Conservation (phyloP, 1,139 yeast genomes). For the Arxiozyma slooffiae region DNA sequence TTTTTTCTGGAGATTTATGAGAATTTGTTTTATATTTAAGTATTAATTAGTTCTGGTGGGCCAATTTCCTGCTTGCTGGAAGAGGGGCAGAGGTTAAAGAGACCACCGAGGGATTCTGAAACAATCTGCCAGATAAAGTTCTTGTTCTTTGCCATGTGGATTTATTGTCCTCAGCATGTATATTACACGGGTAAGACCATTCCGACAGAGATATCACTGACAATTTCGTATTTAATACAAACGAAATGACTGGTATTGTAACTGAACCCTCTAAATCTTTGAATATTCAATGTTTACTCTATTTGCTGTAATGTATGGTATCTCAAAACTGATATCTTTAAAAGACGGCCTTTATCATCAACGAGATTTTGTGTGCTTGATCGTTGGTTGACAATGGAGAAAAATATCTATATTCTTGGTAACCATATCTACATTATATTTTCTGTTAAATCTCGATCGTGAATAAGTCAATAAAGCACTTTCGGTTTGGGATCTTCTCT, state of each 20-base stretch:
- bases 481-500: constrained; percentile 31
- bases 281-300: constrained; percentile 66
- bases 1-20: too few species aligned
- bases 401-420: not conserved
- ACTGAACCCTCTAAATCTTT: constrained; percentile 56
- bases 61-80: too few species aligned
- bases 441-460: constrained; percentile 16
- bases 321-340: constrained; percentile 52
- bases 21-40: too few species aligned
- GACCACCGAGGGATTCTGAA: too few species aligned
- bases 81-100: too few species aligned
- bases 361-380: constrained; percentile 13
- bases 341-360: constrained; percentile 33
- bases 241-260: constrained; percentile 70
- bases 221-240: constrained; percentile 67
- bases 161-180: too few species aligned
- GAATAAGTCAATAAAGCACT: constrained; percentile 28
- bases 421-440: not conserved
- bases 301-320: constrained; percentile 59
- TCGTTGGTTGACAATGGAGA: not conserved
- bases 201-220: too few species aligned
- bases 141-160: too few species aligned
- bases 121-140: too few species aligned
- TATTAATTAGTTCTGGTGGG: too few species aligned
- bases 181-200: too few species aligned